Evolutionary conservation across 805 yeast species (phyloP), one percentile per base, ranked within the genome.

Genomic region (Vanderwaltozyma polyspora): DNA sequence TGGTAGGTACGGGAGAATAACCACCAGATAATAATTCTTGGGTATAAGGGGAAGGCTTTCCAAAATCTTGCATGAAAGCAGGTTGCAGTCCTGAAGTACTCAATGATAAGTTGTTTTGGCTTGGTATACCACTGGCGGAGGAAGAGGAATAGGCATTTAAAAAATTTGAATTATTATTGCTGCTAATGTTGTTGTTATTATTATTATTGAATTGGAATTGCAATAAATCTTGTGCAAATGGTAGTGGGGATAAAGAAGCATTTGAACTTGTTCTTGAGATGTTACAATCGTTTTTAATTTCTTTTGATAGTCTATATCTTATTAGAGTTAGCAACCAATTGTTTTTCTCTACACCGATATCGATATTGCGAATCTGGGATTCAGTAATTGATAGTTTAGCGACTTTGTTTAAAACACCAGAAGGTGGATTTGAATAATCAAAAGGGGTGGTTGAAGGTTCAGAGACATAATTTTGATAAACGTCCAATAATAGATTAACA

Each of bases 361-460:
- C 64, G 4, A 64, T 44, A 5, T 51, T 55, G 5, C 40, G 41
- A 4, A 38, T 47, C 21, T 54, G 45, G 0, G 69, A 64, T 31
- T 43, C 39, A 38, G 62, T 60, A 21, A 72, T 56, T 19, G 79
- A 67, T 28, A 70, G 65, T 45, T 74, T 75, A 6, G 82, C 70
- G 0, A 76, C 77, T 34, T 66, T 64, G 28, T 74, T 73, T 15
- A 76, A 63, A 3, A 79, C 66, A 1, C 85, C 85, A 1, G 77
- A 66, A 0, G 86, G 85, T 6, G 85, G 86, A 46, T 70, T 69
- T 28, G 63, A 51, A 13, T 72, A 68, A 42, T 76, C 76, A 48
- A 79, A 79, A 0, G 87, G 87, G 0, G 87, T 78, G 6, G 67
- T 62, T 23, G 73, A 70, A 6, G 86, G 85, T 45, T 68, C 73